Evolutionary conservation across 1,139 yeast genomes (phyloP).

Genomic region (Pichia sp.): DNA sequence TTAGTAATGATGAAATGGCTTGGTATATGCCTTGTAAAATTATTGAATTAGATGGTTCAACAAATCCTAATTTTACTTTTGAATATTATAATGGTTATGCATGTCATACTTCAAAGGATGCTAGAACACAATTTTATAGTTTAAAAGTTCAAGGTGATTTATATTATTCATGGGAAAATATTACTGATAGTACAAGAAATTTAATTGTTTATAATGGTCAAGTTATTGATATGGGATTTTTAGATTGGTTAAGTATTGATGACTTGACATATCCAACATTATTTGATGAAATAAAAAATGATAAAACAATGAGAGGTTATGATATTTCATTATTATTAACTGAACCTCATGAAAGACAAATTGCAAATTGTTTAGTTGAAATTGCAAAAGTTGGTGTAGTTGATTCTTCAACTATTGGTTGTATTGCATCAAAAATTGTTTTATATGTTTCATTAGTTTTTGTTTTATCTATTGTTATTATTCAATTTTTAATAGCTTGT

Average conservation of each 20-base stretch:
- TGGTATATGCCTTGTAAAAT: slow-evolving; percentile 96
- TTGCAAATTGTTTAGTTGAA: slow-evolving; percentile 82
- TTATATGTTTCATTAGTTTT: slow-evolving; percentile 75
- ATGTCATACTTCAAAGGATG: slow-evolving; percentile 72
- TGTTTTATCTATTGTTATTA: slow-evolving; percentile 70
- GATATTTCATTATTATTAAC: slow-evolving; percentile 78
- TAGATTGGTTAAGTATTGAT: slow-evolving; percentile 65
- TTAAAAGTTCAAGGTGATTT: slow-evolving; percentile 66
- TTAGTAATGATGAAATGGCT: slow-evolving; percentile 61
- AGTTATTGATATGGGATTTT: slow-evolving; percentile 72
- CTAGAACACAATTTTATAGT: slow-evolving; percentile 62
- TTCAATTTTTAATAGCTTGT: slow-evolving; percentile 79
- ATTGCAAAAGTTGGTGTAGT: slow-evolving; percentile 82
- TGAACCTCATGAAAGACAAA: slow-evolving; percentile 58
- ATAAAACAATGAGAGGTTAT: slow-evolving; percentile 56
- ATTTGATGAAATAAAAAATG: slow-evolving; percentile 57
- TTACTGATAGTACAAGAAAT: slow-evolving; percentile 63
- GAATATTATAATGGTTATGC: slow-evolving; percentile 75
- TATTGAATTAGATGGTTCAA: slow-evolving; percentile 63
- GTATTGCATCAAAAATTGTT: slow-evolving; percentile 85
- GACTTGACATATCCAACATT: slow-evolving; percentile 68
- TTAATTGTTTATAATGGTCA: slow-evolving; percentile 83
- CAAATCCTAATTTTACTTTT: slow-evolving; percentile 53
- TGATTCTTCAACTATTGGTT: slow-evolving; percentile 90
- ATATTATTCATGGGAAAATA: slow-evolving; percentile 86